Evolutionary conservation across 2,329 filamentous ascomycete species (phyloP), one percentile per base, ranked within the genome.

Genomic region (Hypoxylon sp.): DNA sequence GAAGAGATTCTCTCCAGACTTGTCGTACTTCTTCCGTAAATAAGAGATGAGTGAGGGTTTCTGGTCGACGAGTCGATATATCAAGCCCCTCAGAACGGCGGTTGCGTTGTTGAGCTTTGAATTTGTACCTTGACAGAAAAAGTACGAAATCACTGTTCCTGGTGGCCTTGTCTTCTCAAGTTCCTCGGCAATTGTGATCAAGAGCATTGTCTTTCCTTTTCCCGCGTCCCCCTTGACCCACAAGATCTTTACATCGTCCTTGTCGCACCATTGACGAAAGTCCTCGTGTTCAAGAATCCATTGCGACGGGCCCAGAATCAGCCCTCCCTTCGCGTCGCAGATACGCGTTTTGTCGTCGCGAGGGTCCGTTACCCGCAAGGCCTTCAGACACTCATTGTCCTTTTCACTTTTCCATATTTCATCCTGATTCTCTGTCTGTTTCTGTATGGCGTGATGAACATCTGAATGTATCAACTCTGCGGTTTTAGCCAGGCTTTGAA

Each of bases 201-300:
- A 46, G 0, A 79, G 60, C 74, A 79, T 79, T 0, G 76, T 79
- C 61, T 79, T 80, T 2, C 77, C 77, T 27, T 76, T 79, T 1
- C 77, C 77, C 0, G 76, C 69, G 40, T 72, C 71, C 0, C 74
- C 74, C 15, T 64, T 73, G 18, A 78, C 68, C 77, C 74, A 78
- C 2, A 79, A 70, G 10, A 77, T 48, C 0, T 40, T 55, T 31
- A 13, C 60, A 0, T 63, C 26, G 0, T 29, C 3, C 9, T 67
- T 46, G 4, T 65, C 27, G 1, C 24, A 57, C 72, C 71, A 77
- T 56, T 42, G 21, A 1, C 20, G 24, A 38, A 72, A 77, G 0
- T 67, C 41, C 0, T 42, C 11, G 20, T 71, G 46, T 0, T 69
- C 53, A 1, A 78, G 65, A 7, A 79, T 67, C 76, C 75, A 79